phyloP scores from a whole-genome alignment of 768 basidiomycete species.

The Boletus sensibilis region DNA sequence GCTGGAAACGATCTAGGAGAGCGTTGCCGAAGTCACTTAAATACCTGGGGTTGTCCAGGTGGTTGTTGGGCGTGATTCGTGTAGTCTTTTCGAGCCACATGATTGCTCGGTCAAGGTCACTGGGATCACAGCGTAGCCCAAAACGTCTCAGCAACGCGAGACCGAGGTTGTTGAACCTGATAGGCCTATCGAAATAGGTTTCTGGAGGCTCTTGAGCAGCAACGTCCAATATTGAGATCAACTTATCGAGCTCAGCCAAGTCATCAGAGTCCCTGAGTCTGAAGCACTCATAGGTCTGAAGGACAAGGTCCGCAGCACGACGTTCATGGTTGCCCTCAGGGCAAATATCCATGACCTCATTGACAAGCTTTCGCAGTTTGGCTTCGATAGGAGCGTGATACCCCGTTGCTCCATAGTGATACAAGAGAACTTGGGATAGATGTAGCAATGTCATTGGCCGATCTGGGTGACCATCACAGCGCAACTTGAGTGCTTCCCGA shows the following conservation, averaged over 20 bases:
- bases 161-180: constrained; percentile 1
- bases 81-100: neutral
- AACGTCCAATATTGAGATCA: neutral
- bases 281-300: neutral
- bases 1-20: neutral
- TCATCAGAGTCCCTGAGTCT: neutral
- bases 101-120: neutral
- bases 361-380: neutral
- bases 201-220: neutral
- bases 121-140: neutral
- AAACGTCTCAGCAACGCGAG: constrained; percentile 1
- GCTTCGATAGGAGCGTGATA: neutral
- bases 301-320: constrained; percentile 1
- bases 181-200: neutral
- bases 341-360: neutral
- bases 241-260: neutral
- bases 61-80: neutral
- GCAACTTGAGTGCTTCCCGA: constrained; percentile 7
- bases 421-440: constrained; percentile 11
- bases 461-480: neutral
- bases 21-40: neutral
- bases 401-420: neutral
- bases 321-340: neutral
- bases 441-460: constrained; percentile 2
- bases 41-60: neutral